Evolutionary conservation across 768 basidiomycete genomes (phyloP).

Genomic region (Melanogaster broomeanus): DNA sequence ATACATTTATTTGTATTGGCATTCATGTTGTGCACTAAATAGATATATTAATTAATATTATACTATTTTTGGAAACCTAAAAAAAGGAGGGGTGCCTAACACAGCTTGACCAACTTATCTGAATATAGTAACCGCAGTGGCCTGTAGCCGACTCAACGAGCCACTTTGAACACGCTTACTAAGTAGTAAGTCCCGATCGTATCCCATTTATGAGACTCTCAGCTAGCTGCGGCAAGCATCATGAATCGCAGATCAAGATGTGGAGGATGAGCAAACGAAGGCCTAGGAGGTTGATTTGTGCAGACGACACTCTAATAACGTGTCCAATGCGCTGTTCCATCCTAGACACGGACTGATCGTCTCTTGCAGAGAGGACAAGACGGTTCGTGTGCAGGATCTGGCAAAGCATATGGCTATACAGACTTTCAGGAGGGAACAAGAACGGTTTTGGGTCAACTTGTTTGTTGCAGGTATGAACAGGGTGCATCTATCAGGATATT

Average conservation of each 20-base stretch:
- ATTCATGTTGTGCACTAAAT: no score
- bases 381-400: conserved; percentile 97
- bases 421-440: conserved; percentile 95
- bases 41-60: no score
- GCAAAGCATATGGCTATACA: conserved; percentile 94
- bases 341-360: conserved; percentile 97
- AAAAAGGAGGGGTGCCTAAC: no score
- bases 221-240: no score
- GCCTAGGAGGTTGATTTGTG: conserved; percentile 99
- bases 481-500: background rate
- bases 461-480: conserved; percentile 79
- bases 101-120: no score
- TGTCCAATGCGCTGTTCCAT: conserved; percentile 93
- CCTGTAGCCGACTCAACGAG: no score
- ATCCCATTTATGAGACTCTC: no score
- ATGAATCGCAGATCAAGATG: conserved; percentile 95
- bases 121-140: no score
- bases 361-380: conserved; percentile 98
- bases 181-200: no score
- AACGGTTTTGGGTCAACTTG: conserved; percentile 98
- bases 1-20: no score
- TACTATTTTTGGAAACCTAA: no score
- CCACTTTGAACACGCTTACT: no score
- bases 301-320: conserved; percentile 98
- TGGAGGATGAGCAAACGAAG: conserved; percentile 99